Evolutionary conservation across 495 filamentous ascomycete genomes (phyloP), one percentile per base, ranked within the genome.

Genomic region (Durotheca rogersii): DNA sequence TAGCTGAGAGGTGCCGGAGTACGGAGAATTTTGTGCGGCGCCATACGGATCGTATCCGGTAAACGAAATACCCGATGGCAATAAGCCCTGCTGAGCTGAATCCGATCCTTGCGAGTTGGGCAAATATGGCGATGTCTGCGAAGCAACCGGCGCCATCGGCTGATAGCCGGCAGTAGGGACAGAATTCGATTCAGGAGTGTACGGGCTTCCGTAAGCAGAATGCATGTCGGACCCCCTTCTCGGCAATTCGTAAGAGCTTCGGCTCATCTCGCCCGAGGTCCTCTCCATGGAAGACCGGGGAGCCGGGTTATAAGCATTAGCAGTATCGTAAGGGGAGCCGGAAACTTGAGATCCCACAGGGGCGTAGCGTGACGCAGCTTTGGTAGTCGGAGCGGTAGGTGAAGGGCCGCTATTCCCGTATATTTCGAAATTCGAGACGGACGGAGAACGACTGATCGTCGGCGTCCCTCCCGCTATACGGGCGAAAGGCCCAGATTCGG

Each of bases 391-490:
- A 40, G 25, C 34, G 14, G 44, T 37, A n/a, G 58, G 58, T 25
- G 58, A 53, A 7, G 40, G 43, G 29, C 60, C 47, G 35, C 56
- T 52, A 16, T 56, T 59, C 36, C 70, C 75, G 18, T 82, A 77
- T 3, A 80, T 84, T 60, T 95, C 90, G 10, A 96, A 66, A 50
- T 96, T 90, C 9, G 81, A 79, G 25, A 79, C 75, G 1, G 89
- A 95, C 3, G 86, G 85, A 5, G 83, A 81, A 12, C 90, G 85
- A 60, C 91, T 96, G 41, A 96, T 81, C 2, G 80, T 85, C 11
- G 91, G 89, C 2, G 89, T 93, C 19, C 77, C 83, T 29, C 86
- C 83, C 12, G 87, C 76, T 33, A 96, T 76, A 38, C 83, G 86
- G 20, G 86, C 81, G 65, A 96, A 97, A 0, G 89, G 92, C 1